phyloP scores from a whole-genome alignment of 257 asterid genomes.

The Vinca minor region DNA sequence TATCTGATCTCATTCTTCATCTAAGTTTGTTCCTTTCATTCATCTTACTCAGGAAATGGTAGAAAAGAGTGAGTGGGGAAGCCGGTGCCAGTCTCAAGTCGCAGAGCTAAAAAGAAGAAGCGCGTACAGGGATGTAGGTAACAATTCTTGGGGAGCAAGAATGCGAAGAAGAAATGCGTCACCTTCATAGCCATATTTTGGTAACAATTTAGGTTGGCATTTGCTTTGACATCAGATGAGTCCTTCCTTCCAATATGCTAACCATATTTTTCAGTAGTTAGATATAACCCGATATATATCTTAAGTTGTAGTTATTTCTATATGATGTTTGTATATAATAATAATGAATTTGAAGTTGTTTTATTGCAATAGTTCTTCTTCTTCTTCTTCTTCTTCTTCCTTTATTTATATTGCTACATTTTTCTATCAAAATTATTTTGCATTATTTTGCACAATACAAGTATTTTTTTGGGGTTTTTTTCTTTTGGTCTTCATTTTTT shows the following conservation, averaged over 20 bases:
- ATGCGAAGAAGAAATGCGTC: constrained; percentile 45
- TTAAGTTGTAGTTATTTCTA: neutral
- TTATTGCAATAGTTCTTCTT: no score
- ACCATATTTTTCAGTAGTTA: neutral
- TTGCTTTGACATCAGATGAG: neutral
- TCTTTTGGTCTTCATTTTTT: no score
- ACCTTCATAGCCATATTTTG: constrained; percentile 12
- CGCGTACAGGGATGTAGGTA: constrained; percentile 30
- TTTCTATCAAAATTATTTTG: neutral
- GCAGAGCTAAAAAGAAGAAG: constrained; percentile 61
- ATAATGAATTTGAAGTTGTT: neutral
- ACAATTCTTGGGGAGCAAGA: constrained; percentile 71
- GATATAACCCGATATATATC: neutral
- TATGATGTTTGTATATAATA: neutral
- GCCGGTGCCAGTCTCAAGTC: constrained; percentile 61
- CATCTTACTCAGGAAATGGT: constrained; percentile 48
- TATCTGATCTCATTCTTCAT: neutral
- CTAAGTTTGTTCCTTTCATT: constrained; percentile 10
- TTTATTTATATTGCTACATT: no score
- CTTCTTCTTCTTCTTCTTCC: neutral
- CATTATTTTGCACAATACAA: no score
- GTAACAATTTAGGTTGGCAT: neutral
- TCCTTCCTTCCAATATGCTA: neutral
- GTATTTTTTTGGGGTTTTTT: no score
- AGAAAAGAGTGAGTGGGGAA: constrained; percentile 53